Conservation (phyloP, 169 alveolate genomes). For the Eimeria praecox region DNA sequence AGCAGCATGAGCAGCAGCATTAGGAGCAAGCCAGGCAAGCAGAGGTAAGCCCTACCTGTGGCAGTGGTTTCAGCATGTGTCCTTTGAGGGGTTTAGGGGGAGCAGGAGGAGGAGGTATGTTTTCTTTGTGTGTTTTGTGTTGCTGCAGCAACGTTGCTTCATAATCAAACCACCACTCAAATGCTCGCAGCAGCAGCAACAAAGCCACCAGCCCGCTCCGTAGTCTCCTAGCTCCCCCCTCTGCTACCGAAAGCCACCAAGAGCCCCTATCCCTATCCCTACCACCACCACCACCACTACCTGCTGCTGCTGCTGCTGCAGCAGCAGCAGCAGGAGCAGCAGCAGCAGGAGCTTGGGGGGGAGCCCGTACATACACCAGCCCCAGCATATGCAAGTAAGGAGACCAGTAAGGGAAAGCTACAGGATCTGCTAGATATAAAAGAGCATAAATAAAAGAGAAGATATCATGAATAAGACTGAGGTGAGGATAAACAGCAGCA, state of each 20-base stretch:
- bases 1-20: background rate
- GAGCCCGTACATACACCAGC: conserved; percentile 64
- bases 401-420: conserved; percentile 74
- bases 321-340: conserved; percentile 27
- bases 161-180: conserved; percentile 78
- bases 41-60: conserved; percentile 37
- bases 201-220: conserved; percentile 1
- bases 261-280: background rate
- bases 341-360: conserved; percentile 40
- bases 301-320: background rate
- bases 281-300: background rate
- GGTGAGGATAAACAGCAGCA: background rate
- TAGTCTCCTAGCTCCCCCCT: background rate
- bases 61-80: background rate
- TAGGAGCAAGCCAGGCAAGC: background rate
- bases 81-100: background rate
- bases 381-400: conserved; percentile 75
- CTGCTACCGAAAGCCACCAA: conserved; percentile 63
- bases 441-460: conserved; percentile 52
- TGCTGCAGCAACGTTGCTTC: conserved; percentile 56
- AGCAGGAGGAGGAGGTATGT: conserved; percentile 15
- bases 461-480: background rate
- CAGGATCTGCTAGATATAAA: conserved; percentile 55
- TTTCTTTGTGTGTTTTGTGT: background rate
- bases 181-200: conserved; percentile 56